Conservation (phyloP, 75 land plant species). For the Sequoiadendron giganteum region DNA sequence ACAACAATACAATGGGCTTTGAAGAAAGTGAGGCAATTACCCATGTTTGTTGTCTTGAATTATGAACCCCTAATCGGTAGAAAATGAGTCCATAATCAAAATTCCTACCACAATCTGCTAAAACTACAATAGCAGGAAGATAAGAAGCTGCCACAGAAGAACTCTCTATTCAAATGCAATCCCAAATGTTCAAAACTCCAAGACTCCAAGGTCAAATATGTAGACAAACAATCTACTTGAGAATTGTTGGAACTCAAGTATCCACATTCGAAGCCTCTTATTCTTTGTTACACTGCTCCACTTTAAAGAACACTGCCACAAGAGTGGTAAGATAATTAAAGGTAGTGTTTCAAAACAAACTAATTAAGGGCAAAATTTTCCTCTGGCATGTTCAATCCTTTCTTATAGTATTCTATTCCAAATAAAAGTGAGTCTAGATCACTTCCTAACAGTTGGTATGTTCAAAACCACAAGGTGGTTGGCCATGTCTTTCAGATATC, state of each 20-base stretch:
- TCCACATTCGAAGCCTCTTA: neutral
- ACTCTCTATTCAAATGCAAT: constrained; percentile 35
- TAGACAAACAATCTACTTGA: neutral
- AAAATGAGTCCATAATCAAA: constrained; percentile 54
- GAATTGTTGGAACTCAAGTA: neutral
- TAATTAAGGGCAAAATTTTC: neutral
- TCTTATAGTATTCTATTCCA: neutral
- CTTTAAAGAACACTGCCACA: neutral
- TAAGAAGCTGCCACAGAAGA: constrained; percentile 60
- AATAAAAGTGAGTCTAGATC: neutral
- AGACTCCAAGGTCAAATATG: neutral
- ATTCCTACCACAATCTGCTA: constrained; percentile 61
- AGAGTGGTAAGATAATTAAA: neutral
- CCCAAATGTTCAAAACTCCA: neutral
- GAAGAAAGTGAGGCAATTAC: constrained; percentile 25
- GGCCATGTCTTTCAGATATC: too few species aligned
- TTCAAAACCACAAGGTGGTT: neutral
- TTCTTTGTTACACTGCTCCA: neutral
- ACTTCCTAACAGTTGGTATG: too few species aligned
- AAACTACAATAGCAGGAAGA: constrained; percentile 70
- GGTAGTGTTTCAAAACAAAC: neutral
- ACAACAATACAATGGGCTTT: neutral
- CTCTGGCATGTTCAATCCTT: neutral
- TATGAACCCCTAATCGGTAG: constrained; percentile 58
- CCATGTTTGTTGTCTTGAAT: constrained; percentile 67